phyloP scores from a whole-genome alignment of 805 yeast genomes.

The Hanseniaspora singularis region DNA sequence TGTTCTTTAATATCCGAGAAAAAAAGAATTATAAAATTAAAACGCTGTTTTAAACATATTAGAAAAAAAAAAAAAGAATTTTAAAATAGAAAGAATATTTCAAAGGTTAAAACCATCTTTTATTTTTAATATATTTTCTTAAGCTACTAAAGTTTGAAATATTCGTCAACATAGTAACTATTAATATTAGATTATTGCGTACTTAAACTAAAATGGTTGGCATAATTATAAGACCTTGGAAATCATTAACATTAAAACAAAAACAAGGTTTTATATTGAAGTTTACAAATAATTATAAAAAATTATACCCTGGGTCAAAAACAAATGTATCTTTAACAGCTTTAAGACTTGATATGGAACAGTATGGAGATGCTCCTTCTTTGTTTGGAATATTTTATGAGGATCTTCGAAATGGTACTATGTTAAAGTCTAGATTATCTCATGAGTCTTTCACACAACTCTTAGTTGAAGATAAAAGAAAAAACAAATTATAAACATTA shows the following conservation, averaged over 20 bases:
- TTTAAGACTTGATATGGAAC: constrained; percentile 21
- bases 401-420: constrained; percentile 21
- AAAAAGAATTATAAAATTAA: no score
- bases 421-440: constrained; percentile 6
- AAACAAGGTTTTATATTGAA: constrained; percentile 22
- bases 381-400: constrained; percentile 28
- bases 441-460: constrained; percentile 6
- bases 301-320: constrained; percentile 25
- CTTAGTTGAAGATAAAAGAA: constrained; percentile 7
- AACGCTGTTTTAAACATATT: no score
- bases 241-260: constrained; percentile 21
- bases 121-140: no score
- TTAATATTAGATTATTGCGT: no score
- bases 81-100: no score
- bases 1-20: no score
- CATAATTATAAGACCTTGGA: constrained; percentile 19
- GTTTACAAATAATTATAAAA: constrained; percentile 23
- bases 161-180: no score
- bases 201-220: no score
- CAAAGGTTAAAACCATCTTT: no score
- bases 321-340: constrained; percentile 25
- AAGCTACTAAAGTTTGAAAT: no score
- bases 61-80: no score
- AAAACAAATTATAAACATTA: background rate
- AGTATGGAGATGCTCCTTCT: constrained; percentile 24